phyloP scores from a whole-genome alignment of 441 rosid genomes.

The Croton setiger region DNA sequence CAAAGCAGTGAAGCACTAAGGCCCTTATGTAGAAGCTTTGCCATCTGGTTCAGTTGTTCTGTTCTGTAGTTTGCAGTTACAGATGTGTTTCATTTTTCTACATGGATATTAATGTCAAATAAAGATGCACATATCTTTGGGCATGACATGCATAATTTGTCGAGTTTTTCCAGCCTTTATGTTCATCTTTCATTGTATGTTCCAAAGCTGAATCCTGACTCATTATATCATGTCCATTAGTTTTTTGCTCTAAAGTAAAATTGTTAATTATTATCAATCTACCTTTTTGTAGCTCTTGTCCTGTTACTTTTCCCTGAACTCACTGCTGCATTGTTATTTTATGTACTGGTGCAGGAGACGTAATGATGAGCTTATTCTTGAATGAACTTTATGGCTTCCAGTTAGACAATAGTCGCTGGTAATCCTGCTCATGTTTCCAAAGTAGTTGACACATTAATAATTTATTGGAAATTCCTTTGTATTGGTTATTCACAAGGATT shows the following conservation, averaged over 20 bases:
- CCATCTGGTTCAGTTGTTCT: background rate
- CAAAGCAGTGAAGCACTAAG: too few relatives aligned
- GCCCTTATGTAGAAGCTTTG: background rate
- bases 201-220: background rate
- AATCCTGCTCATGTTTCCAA: constrained; percentile 20
- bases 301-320: background rate
- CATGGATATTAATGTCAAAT: background rate
- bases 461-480: constrained; percentile 2
- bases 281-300: background rate
- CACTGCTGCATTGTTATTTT: constrained; percentile 10
- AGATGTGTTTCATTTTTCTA: background rate
- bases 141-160: background rate
- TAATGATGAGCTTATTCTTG: constrained; percentile 91
- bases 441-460: constrained; percentile 5
- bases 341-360: constrained; percentile 62
- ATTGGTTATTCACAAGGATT: constrained; percentile 1
- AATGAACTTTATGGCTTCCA: constrained; percentile 98
- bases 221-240: background rate
- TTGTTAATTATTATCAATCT: background rate
- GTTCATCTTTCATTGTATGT: background rate
- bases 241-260: background rate
- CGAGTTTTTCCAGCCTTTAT: background rate
- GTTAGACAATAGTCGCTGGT: constrained; percentile 94
- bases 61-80: background rate
- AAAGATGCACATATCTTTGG: background rate